These are phyloP conservation scores for Sporothrix mexicana DNA, from an alignment of 2,329 filamentous ascomycete genomes.

Conservation along the genomic window DNA sequence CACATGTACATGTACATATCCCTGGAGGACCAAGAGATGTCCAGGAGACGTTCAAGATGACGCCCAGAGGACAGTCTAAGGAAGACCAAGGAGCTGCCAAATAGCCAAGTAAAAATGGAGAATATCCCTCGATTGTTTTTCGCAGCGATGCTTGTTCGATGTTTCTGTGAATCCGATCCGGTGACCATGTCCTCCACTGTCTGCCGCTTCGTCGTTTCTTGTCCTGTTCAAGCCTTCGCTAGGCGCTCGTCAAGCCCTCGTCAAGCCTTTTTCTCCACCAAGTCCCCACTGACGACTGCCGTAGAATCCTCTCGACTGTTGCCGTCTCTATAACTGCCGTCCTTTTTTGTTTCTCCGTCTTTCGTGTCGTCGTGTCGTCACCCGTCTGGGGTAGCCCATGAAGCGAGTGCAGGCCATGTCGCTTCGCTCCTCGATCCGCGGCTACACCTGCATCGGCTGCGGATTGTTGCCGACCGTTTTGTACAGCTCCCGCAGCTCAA, in stretches of 20 bases:
- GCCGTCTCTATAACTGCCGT: neutral
- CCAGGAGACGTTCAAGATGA: neutral
- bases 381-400: neutral
- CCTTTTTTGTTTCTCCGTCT: conserved; percentile 11
- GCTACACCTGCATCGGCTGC: conserved; percentile 48
- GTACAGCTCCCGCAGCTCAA: conserved; percentile 69
- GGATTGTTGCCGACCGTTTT: conserved; percentile 67
- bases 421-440: neutral
- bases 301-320: conserved; percentile 1
- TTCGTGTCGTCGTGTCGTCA: neutral
- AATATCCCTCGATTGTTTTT: conserved; percentile 6
- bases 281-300: neutral
- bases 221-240: no score
- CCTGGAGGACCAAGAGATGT: neutral
- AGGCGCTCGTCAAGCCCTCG: no score
- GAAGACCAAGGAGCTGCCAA: neutral
- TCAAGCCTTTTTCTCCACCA: no score
- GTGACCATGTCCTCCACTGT: no score
- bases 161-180: neutral
- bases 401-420: neutral
- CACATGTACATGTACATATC: neutral
- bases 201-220: no score
- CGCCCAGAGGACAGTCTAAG: neutral
- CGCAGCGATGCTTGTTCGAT: neutral
- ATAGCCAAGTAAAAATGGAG: neutral